A percentile compares a stretch with the other conserved stretches of the same genome.
phyloP scores from a whole-genome alignment of 2,329 filamentous ascomycete genomes.

The Shiraia bambusicola region DNA sequence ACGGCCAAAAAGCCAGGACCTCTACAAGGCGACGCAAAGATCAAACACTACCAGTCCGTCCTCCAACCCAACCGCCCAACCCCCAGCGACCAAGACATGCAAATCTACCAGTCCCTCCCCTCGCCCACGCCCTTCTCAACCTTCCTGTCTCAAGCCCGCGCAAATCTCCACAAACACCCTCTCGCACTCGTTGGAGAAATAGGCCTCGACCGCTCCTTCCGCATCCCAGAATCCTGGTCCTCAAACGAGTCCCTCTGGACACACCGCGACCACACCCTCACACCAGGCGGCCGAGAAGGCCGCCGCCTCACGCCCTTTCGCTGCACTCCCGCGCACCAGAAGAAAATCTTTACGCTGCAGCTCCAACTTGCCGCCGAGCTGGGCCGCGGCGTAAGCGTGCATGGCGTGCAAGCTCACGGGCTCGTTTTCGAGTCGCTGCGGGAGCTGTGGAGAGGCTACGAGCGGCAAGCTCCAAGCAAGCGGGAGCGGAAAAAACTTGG shows the following conservation, averaged over 20 bases:
- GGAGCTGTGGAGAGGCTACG: conserved; percentile 69
- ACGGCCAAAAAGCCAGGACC: conserved; percentile 44
- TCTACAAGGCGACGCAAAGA: conserved; percentile 49
- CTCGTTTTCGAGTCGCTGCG: conserved; percentile 66
- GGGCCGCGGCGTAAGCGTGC: conserved; percentile 65
- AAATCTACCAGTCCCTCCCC: conserved; percentile 55
- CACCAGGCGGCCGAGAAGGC: conserved; percentile 71
- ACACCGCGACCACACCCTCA: conserved; percentile 54
- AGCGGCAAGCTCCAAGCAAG: conserved; percentile 62
- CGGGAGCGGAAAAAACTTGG: conserved; percentile 51
- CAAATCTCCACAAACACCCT: conserved; percentile 59
- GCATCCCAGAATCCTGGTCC: conserved; percentile 65
- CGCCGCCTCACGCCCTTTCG: conserved; percentile 66
- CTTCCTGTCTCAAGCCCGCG: conserved; percentile 59
- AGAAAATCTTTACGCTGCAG: conserved; percentile 64
- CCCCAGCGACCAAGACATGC: conserved; percentile 43
- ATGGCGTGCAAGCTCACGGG: conserved; percentile 76
- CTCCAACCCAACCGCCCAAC: conserved; percentile 52
- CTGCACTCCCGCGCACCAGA: conserved; percentile 70
- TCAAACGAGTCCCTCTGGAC: conserved; percentile 31
- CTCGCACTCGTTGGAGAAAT: conserved; percentile 73
- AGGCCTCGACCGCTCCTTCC: conserved; percentile 75
- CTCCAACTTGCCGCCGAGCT: conserved; percentile 70
- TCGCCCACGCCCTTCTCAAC: conserved; percentile 61
- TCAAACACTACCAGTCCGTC: conserved; percentile 66